phyloP scores from a whole-genome alignment of 202 grass and related monocot genomes.

The Cymbopogon flexuosus region DNA sequence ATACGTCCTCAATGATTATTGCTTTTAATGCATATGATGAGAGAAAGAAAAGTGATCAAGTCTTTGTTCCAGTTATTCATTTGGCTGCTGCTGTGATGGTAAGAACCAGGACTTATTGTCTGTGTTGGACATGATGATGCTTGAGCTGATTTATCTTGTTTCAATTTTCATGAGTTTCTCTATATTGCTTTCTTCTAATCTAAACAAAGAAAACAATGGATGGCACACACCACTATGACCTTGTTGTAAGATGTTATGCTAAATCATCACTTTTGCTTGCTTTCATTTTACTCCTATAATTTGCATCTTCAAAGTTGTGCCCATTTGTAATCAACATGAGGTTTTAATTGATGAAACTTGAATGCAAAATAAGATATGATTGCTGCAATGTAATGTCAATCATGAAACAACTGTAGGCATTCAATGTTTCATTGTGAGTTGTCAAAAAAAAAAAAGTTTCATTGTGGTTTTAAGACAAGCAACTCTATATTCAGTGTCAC shows the following conservation, averaged over 20 bases:
- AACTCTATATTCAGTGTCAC: background rate
- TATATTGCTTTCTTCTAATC: background rate
- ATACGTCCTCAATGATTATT: constrained; percentile 95
- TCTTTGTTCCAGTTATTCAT: constrained; percentile 66
- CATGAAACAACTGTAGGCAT: background rate
- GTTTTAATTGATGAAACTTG: background rate
- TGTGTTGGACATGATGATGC: constrained; percentile 18
- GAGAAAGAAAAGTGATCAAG: constrained; percentile 65
- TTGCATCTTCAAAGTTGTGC: background rate
- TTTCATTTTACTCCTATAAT: background rate
- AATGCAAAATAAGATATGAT: background rate
- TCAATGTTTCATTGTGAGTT: background rate
- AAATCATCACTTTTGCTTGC: background rate
- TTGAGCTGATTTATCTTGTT: constrained; percentile 17
- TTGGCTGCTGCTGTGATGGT: constrained; percentile 69
- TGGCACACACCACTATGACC: background rate
- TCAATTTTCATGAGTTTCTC: background rate
- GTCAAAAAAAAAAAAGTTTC: background rate
- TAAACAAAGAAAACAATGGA: background rate
- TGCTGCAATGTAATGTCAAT: background rate
- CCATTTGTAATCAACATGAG: background rate
- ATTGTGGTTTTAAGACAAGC: background rate
- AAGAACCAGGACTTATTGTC: constrained; percentile 25
- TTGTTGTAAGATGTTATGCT: background rate
- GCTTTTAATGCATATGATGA: constrained; percentile 89